Evolutionary conservation across 139 green algal species (phyloP).

Genomic region (Astrephomene gubernaculifera): DNA sequence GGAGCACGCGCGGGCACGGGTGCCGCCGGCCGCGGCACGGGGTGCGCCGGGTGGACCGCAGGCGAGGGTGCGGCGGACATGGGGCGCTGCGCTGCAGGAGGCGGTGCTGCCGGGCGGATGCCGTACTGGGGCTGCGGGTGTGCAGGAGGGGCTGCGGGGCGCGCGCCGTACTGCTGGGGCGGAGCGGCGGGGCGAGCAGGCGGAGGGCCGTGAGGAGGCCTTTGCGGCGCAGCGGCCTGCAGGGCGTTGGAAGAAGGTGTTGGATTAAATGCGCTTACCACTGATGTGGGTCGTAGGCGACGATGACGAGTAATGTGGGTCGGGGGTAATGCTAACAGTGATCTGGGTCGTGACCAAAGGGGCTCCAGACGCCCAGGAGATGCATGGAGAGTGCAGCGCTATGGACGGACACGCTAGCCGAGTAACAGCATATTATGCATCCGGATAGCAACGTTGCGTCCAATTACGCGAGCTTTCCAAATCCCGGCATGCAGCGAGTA

Average conservation of each 20-base stretch:
- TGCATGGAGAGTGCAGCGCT: no score
- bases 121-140: background rate
- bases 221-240: background rate
- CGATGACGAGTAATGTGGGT: no score
- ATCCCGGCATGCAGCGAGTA: no score
- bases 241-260: background rate
- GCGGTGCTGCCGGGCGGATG: background rate
- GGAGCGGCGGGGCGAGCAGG: background rate
- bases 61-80: background rate
- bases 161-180: background rate
- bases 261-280: no score
- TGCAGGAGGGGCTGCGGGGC: background rate
- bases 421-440: no score
- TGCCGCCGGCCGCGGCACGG: background rate
- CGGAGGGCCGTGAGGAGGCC: background rate
- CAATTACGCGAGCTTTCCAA: no score
- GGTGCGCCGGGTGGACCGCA: constrained; percentile 4
- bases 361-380: no score
- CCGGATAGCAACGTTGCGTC: no score
- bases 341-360: no score
- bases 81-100: background rate
- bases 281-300: no score
- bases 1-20: background rate
- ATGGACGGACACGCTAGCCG: no score
- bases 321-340: no score